Conservation (phyloP, 2,329 filamentous ascomycete species). For the Pezicula carpinea region DNA sequence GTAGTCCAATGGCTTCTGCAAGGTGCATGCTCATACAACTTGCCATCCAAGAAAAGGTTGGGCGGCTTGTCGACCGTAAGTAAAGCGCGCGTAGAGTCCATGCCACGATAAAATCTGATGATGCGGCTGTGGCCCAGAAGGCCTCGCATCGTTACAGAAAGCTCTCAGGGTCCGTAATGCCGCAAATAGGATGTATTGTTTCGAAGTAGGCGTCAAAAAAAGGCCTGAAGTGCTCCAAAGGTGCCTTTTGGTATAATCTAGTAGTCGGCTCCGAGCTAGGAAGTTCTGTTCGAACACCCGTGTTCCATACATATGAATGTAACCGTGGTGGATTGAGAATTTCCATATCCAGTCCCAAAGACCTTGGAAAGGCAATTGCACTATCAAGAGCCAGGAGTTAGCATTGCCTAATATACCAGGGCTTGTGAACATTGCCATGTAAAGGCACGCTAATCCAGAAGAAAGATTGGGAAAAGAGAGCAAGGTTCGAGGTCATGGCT, state of each 20-base stretch:
- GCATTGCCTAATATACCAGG: neutral
- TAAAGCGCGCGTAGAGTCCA: neutral
- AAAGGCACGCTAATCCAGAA: too few relatives aligned
- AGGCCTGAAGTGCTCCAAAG: neutral
- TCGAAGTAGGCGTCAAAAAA: neutral
- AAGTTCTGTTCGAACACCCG: neutral
- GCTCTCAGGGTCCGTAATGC: neutral
- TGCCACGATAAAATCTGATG: neutral
- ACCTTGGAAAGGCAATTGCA: neutral
- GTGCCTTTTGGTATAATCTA: neutral
- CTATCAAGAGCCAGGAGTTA: neutral
- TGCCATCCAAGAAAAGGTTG: neutral
- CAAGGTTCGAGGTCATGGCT: too few relatives aligned
- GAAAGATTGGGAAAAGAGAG: too few relatives aligned
- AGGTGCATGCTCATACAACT: conserved; percentile 1
- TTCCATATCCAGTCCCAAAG: neutral
- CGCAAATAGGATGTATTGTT: neutral
- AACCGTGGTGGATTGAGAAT: neutral
- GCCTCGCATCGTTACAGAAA: neutral
- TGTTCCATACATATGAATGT: neutral
- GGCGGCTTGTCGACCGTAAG: neutral
- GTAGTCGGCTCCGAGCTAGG: neutral
- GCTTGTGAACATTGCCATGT: too few relatives aligned
- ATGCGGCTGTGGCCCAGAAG: neutral
- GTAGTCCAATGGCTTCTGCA: neutral